Percentiles rank a stretch among this genome's conserved stretches.
These are phyloP conservation scores for Musa schizocarpa DNA, from an alignment of 176 grass and related monocot species.

Conservation along the genomic window DNA sequence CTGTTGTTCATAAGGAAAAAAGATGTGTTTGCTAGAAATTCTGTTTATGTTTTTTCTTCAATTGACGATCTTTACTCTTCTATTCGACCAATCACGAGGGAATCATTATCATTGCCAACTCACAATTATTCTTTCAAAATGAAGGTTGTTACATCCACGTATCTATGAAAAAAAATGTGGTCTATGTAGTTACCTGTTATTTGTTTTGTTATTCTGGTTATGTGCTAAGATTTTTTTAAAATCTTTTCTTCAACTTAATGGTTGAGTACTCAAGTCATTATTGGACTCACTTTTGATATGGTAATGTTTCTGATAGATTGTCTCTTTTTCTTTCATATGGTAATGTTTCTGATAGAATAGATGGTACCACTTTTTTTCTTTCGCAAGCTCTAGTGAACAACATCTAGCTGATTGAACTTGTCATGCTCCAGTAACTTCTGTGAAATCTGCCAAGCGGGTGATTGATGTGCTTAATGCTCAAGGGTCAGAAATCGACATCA, in stretches of 20 bases:
- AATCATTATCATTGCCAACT: background rate
- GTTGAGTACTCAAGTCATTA: background rate
- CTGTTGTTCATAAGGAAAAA: no score
- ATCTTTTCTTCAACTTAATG: background rate
- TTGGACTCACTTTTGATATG: no score
- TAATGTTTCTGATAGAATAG: background rate
- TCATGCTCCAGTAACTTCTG: constrained; percentile 55
- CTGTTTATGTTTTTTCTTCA: no score
- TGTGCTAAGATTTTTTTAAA: no score
- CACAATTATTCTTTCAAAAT: background rate
- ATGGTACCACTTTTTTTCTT: background rate
- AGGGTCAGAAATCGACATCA: constrained; percentile 72
- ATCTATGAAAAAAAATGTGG: background rate
- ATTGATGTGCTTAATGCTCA: constrained; percentile 65
- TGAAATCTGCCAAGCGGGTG: constrained; percentile 67
- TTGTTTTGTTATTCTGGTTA: background rate
- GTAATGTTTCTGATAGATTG: background rate
- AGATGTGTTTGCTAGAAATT: no score
- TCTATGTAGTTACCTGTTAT: background rate
- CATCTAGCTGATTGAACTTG: background rate
- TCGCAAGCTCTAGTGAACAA: constrained; percentile 4
- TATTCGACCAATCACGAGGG: no score
- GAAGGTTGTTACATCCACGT: background rate
- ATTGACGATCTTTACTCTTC: no score
- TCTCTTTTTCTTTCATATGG: background rate